A percentile compares a stretch with the other conserved stretches of the same genome.
Evolutionary conservation across 139 green algal species (phyloP).

Genomic region (Asterochloris sp.): DNA sequence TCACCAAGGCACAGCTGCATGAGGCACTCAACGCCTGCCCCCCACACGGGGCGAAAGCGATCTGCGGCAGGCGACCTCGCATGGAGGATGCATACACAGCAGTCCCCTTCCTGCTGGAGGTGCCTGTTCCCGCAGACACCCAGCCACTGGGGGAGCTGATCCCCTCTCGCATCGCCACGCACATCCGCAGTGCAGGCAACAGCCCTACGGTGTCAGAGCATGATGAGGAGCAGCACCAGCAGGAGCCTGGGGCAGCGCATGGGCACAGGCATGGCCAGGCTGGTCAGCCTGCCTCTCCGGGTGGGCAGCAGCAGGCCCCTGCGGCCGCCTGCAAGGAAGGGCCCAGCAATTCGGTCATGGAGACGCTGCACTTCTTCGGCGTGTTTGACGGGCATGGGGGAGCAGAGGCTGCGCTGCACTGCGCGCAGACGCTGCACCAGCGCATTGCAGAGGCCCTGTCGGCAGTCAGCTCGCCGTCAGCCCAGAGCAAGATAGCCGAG

Average conservation of each 20-base stretch:
- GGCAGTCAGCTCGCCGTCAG: slow-evolving; percentile 17
- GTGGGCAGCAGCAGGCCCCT: not conserved
- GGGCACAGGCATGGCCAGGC: not conserved
- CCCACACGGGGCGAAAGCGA: slow-evolving; percentile 59
- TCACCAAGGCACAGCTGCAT: not conserved
- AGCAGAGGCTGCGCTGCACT: slow-evolving; percentile 63
- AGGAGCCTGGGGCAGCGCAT: not conserved
- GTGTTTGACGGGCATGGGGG: slow-evolving; percentile 84
- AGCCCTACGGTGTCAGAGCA: not conserved
- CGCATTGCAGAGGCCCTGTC: slow-evolving; percentile 45
- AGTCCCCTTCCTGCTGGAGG: slow-evolving; percentile 57
- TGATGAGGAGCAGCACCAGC: slow-evolving; percentile 4
- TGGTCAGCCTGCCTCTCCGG: not conserved
- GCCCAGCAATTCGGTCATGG: slow-evolving; percentile 6
- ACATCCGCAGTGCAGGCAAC: slow-evolving; percentile 29
- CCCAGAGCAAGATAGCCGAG: slow-evolving; percentile 6
- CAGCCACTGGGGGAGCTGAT: slow-evolving; percentile 34
- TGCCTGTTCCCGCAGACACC: slow-evolving; percentile 24
- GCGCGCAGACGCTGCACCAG: slow-evolving; percentile 57
- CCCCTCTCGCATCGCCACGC: slow-evolving; percentile 43
- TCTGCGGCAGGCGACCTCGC: slow-evolving; percentile 55
- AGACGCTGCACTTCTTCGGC: slow-evolving; percentile 75
- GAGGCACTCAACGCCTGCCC: slow-evolving; percentile 41
- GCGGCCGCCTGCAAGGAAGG: not conserved
- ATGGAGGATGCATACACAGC: slow-evolving; percentile 75